phyloP scores from a whole-genome alignment of 2,329 filamentous ascomycete species.

The Aspergillus felis region DNA sequence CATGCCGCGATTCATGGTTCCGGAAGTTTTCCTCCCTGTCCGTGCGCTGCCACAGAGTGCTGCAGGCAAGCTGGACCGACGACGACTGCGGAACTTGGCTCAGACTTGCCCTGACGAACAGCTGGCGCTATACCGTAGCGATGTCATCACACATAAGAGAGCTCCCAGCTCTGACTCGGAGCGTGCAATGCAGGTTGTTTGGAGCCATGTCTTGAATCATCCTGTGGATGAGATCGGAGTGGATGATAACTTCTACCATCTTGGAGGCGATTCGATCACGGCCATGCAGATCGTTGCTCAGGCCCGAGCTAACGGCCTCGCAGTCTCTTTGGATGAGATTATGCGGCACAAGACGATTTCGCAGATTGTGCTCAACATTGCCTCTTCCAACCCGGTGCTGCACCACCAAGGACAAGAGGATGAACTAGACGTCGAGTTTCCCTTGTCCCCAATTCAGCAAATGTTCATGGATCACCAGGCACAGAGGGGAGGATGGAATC shows the following conservation, averaged over 20 bases:
- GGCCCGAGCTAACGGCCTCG: not conserved
- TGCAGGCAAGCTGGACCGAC: slow-evolving; percentile 22
- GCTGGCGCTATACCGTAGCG: not conserved
- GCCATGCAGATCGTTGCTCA: slow-evolving; percentile 14
- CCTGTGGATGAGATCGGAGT: not conserved
- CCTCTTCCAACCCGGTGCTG: not conserved
- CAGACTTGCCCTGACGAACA: not conserved
- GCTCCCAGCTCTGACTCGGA: not conserved
- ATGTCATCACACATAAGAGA: not conserved
- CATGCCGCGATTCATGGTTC: slow-evolving; percentile 19
- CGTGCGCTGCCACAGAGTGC: slow-evolving; percentile 12
- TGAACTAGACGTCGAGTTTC: not conserved
- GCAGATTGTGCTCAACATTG: not conserved
- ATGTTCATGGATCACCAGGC: not conserved
- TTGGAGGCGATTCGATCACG: slow-evolving; percentile 17
- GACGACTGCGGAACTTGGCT: slow-evolving; percentile 8
- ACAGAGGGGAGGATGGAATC: not conserved
- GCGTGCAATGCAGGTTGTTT: slow-evolving; percentile 1
- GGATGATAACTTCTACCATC: not conserved
- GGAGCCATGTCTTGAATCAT: not conserved
- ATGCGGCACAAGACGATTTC: not conserved
- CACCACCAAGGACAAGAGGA: not conserved
- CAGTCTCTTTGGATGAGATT: not conserved
- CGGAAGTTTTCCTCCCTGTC: slow-evolving; percentile 13
- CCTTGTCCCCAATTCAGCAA: not conserved